A percentile compares a stretch with the other conserved stretches of the same genome.
Conservation (phyloP, 345 rosid genomes). For the Citropsis articulata region DNA sequence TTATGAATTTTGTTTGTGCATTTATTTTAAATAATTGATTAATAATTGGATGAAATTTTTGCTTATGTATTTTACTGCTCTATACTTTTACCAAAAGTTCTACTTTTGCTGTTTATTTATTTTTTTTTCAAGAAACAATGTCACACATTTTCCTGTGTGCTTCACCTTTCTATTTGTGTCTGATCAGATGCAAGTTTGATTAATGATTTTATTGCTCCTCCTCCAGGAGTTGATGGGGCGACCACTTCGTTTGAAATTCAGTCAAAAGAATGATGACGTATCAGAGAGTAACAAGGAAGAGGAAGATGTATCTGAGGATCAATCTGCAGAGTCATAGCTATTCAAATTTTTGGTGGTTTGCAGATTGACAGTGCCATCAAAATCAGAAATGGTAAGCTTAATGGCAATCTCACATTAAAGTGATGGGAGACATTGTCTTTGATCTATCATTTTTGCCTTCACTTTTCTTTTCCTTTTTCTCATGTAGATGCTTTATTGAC, state of each 20-base stretch:
- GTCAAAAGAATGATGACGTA: conserved; percentile 41
- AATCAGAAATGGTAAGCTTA: conserved; percentile 9
- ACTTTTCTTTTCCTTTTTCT: background rate
- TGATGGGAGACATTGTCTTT: conserved; percentile 4
- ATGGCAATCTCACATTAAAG: conserved; percentile 5
- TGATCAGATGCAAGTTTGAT: background rate
- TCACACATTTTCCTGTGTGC: background rate
- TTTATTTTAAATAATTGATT: background rate
- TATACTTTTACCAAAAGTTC: background rate
- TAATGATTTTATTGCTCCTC: conserved; percentile 13
- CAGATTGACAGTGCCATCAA: conserved; percentile 2
- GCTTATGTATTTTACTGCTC: background rate
- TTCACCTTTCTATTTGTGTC: background rate
- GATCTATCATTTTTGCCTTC: conserved; percentile 10
- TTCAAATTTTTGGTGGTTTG: background rate
- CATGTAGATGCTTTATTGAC: background rate
- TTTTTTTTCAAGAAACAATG: background rate
- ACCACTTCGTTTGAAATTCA: conserved; percentile 65
- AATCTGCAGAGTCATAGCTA: conserved; percentile 27
- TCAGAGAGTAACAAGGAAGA: conserved; percentile 36
- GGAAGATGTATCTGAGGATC: conserved; percentile 10
- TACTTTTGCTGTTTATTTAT: background rate
- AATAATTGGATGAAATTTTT: background rate
- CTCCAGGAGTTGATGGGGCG: conserved; percentile 84
- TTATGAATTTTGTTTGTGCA: background rate